These are phyloP conservation scores for Tagetes erecta DNA, from an alignment of 129 eudicot genomes.

Conservation along the genomic window DNA sequence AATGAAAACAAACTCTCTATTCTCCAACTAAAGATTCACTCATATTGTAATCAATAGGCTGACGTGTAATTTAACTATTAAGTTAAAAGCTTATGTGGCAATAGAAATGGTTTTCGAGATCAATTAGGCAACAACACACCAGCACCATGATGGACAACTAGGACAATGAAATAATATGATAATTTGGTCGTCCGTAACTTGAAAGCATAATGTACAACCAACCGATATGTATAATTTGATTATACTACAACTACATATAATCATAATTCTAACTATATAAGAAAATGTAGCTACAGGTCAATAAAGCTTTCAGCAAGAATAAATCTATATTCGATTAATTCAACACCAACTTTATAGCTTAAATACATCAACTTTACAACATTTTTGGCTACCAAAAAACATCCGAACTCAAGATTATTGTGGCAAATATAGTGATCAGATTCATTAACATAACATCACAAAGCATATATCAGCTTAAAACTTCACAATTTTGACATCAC, in stretches of 20 bases:
- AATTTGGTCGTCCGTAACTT: background rate
- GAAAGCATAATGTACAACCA: background rate
- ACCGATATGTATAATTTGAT: background rate
- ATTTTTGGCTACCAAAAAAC: too few species aligned
- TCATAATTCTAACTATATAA: slow-evolving; percentile 8
- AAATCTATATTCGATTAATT: too few species aligned
- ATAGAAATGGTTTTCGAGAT: slow-evolving; percentile 1
- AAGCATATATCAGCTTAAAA: too few species aligned
- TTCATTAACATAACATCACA: too few species aligned
- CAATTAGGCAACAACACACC: background rate
- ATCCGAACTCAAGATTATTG: too few species aligned
- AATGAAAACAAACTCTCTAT: background rate
- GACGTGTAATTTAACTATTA: slow-evolving; percentile 8
- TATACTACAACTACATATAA: background rate
- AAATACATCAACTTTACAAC: too few species aligned
- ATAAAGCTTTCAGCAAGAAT: slow-evolving; percentile 8
- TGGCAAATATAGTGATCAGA: too few species aligned
- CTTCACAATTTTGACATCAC: too few species aligned
- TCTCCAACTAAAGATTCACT: background rate
- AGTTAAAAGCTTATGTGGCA: background rate
- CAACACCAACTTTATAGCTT: too few species aligned
- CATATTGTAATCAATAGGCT: slow-evolving; percentile 15
- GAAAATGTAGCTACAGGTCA: background rate
- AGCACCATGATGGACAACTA: background rate
- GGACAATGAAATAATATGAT: background rate